phyloP scores from a whole-genome alignment of 1,284 basidiomycete genomes.

The Irpex sp. region DNA sequence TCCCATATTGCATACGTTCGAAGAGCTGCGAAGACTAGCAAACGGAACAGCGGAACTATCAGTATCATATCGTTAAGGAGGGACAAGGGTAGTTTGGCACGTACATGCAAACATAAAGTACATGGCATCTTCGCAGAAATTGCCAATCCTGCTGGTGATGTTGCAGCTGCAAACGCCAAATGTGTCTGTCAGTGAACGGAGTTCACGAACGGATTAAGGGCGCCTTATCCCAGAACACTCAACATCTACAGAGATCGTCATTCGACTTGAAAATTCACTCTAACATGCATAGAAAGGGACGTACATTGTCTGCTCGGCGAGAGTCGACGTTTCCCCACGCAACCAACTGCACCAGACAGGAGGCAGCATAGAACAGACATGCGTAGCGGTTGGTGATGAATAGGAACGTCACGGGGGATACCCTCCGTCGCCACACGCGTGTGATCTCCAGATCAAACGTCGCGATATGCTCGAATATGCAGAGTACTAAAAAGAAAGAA shows the following conservation, averaged over 20 bases:
- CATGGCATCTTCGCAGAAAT: no score
- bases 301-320: background rate
- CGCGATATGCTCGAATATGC: background rate
- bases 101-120: no score
- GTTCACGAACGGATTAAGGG: no score
- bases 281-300: background rate
- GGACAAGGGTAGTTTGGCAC: no score
- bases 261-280: background rate
- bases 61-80: background rate
- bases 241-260: background rate
- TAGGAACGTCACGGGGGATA: background rate
- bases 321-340: background rate
- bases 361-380: background rate
- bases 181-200: no score
- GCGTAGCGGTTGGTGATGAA: background rate
- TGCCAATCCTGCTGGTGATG: no score
- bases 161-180: no score
- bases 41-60: no score
- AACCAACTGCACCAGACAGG: background rate
- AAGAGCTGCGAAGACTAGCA: background rate
- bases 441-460: background rate
- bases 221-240: background rate
- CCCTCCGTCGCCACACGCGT: background rate
- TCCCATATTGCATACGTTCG: background rate
- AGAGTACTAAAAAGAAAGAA: background rate